Conservation (phyloP, 139 green algal genomes). For the Micractinium sp. region DNA sequence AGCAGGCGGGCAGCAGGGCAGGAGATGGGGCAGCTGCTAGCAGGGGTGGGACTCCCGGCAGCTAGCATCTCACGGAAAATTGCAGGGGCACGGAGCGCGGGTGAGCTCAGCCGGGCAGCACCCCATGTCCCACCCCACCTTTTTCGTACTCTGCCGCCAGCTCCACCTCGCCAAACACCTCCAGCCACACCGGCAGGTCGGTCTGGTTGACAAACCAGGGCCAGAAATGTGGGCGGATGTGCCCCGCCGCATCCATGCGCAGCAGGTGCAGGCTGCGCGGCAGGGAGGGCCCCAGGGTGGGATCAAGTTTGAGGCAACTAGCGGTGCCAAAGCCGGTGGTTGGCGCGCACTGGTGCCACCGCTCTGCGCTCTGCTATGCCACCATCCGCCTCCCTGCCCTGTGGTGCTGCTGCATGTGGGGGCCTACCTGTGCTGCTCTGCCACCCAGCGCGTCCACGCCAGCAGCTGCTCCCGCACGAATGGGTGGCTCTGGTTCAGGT, state of each 20-base stretch:
- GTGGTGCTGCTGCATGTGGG: no score
- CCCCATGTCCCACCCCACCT: not conserved
- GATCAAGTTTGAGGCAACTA: no score
- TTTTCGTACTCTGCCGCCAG: not conserved
- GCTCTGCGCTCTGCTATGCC: no score
- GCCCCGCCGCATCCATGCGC: conserved; percentile 11
- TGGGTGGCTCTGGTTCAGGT: conserved; percentile 35
- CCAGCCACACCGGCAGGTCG: not conserved
- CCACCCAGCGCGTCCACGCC: conserved; percentile 20
- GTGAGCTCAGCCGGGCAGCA: no score
- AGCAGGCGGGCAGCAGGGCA: no score
- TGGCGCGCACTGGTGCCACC: no score
- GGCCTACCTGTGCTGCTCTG: not conserved
- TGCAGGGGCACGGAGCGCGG: no score
- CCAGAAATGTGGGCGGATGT: conserved; percentile 23
- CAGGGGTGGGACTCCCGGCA: no score
- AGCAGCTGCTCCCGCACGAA: not conserved
- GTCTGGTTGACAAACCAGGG: not conserved
- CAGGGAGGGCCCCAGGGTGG: not conserved
- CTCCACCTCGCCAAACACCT: not conserved
- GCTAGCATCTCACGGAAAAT: no score
- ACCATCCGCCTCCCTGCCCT: no score
- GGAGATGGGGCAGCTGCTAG: no score
- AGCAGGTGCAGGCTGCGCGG: conserved; percentile 4
- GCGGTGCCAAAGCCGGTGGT: no score